Evolutionary conservation across 768 basidiomycete species (phyloP), one percentile per base, ranked within the genome.

Genomic region (Termitomyces sp.): DNA sequence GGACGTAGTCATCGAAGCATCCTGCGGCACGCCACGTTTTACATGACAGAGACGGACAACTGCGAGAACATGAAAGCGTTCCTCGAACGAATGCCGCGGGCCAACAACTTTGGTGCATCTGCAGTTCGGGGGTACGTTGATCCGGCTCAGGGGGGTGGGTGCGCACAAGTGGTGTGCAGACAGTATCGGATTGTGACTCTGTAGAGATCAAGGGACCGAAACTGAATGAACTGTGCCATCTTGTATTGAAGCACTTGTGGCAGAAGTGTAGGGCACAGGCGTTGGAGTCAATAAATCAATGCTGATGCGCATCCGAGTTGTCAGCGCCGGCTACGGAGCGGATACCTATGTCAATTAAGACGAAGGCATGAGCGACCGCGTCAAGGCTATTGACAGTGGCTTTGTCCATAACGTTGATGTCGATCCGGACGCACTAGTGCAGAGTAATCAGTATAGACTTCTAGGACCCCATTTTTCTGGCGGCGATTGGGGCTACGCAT

Each of bases 1-100:
- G 68, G 29, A 84, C 60, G 61, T 87, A 87, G 65, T 85, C 85
- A 36, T 76, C 70, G 5, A 77, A 61, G 39, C 85, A 51, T 51
- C 22, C 22, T 51, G 28, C 49, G 49, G 15, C 49, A 16, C 6
- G 33, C 36, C 22, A 51, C 49, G 8, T 51, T 51, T 34, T 51
- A 13, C 9, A 36, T 51, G 12, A 4, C 34, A 16, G 49, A 24
- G 8, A 16, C 22, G 33, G 49, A 51, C 9, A 34, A 51, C 22
- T 9, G 10, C 15, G 16, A 22, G 34, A 51, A 36, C 15, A 51
- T 51, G 22, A 36, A 18, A 13, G 34, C 49, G 22, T 51, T 51
- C 49, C 49, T 51, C 9, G 49, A 51, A 15, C 34, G 36, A 4
- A 36, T 51, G 16, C 49, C 49, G 16, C 15, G 24, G 22, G 33